A percentile compares a stretch with the other conserved stretches of the same genome.
Conservation (phyloP, 2,329 filamentous ascomycete genomes). For the Neopestalotiopsis sp. region DNA sequence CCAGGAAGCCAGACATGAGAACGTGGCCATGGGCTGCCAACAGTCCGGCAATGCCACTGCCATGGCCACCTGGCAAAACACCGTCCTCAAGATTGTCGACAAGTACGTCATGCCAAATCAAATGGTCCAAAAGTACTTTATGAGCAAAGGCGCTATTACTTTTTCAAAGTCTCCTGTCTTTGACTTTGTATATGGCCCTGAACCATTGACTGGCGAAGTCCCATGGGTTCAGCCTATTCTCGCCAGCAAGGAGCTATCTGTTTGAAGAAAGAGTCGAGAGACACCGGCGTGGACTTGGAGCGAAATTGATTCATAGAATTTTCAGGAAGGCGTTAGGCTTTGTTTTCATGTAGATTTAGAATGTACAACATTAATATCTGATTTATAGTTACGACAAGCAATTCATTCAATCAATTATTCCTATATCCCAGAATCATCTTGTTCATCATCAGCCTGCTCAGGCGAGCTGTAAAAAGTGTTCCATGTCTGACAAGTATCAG, state of each 20-base stretch:
- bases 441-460: background rate
- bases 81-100: background rate
- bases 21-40: background rate
- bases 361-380: background rate
- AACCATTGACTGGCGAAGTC: slow-evolving; percentile 2
- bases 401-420: too few relatives aligned
- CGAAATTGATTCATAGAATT: background rate
- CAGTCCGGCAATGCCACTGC: background rate
- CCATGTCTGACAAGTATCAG: slow-evolving; percentile 33
- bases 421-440: slow-evolving; percentile 16
- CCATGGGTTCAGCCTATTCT: slow-evolving; percentile 9
- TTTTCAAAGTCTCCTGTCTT: slow-evolving; percentile 4
- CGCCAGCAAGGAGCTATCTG: background rate
- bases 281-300: background rate
- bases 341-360: background rate
- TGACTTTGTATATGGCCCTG: slow-evolving; percentile 5
- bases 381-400: background rate
- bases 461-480: slow-evolving; percentile 8
- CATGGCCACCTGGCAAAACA: slow-evolving; percentile 16
- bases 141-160: background rate
- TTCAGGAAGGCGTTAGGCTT: background rate
- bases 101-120: background rate
- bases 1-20: background rate
- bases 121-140: background rate
- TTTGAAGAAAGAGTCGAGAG: background rate